phyloP scores from a whole-genome alignment of 2,329 filamentous ascomycete genomes.

The Talaromyces sp. region DNA sequence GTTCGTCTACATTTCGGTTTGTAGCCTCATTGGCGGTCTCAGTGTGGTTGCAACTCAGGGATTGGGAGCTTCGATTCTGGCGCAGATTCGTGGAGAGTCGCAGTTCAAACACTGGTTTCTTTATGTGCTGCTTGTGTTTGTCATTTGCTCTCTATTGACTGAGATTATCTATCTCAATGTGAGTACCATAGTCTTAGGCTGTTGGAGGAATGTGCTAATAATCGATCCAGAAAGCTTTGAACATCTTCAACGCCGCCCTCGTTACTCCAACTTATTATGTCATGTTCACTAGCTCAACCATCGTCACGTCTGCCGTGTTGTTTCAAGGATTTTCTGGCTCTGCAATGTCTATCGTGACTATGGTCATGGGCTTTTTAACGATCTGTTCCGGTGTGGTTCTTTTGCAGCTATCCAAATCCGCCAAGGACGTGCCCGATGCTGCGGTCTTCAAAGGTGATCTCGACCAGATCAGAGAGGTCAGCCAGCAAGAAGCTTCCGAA shows the following conservation, averaged over 20 bases:
- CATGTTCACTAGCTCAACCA: conserved; percentile 93
- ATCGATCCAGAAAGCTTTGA: conserved; percentile 82
- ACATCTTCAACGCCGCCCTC: conserved; percentile 92
- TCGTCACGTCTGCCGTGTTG: conserved; percentile 85
- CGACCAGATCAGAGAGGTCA: conserved; percentile 91
- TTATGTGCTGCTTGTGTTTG: conserved; percentile 87
- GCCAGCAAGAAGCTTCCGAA: conserved; percentile 93
- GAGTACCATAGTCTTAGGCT: conserved; percentile 42
- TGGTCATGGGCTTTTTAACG: conserved; percentile 87
- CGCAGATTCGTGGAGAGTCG: conserved; percentile 72
- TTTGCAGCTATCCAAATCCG: conserved; percentile 93
- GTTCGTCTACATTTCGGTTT: conserved; percentile 95
- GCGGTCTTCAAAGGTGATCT: conserved; percentile 90
- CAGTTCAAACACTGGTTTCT: conserved; percentile 99
- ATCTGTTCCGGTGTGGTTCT: conserved; percentile 92
- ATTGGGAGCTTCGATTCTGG: conserved; percentile 82
- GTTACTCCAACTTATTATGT: conserved; percentile 99
- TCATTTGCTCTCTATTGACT: conserved; percentile 79
- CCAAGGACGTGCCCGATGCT: conserved; percentile 92
- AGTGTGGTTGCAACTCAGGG: conserved; percentile 95
- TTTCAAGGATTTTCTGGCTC: conserved; percentile 94
- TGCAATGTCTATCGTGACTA: conserved; percentile 72
- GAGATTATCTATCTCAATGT: conserved; percentile 97
- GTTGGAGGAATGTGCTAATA: background rate
- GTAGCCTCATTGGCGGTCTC: conserved; percentile 87